Percentiles rank a stretch among this genome's conserved stretches.
phyloP scores from a whole-genome alignment of 345 rosid genomes.

The Citrus trifoliata region DNA sequence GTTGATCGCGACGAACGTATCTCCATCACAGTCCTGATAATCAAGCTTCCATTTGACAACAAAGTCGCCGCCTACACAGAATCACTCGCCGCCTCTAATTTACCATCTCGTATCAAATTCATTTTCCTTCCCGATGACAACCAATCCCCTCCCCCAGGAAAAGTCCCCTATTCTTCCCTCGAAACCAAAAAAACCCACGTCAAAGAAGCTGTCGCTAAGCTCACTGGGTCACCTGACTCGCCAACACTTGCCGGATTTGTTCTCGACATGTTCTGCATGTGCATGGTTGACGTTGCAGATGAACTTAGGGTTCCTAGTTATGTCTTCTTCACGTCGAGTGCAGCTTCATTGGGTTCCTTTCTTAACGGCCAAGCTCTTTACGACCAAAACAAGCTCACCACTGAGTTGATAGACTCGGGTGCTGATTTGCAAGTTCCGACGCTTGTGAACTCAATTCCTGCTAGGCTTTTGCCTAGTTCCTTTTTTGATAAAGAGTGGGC shows the following conservation, averaged over 20 bases:
- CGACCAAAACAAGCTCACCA: conserved; percentile 15
- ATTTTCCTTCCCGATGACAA: conserved; percentile 24
- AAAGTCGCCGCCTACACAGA: not conserved
- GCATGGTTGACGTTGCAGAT: conserved; percentile 47
- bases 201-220: conserved; percentile 21
- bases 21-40: conserved; percentile 46
- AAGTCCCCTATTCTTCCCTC: not conserved
- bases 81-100: conserved; percentile 19
- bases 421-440: conserved; percentile 28
- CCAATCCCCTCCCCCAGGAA: not conserved
- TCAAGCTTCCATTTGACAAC: conserved; percentile 14
- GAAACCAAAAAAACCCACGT: conserved; percentile 31
- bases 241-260: conserved; percentile 45
- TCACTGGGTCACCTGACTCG: conserved; percentile 13
- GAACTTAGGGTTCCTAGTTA: conserved; percentile 45
- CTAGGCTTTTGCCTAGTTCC: conserved; percentile 27
- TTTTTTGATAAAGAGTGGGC: not conserved
- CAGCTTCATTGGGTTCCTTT: conserved; percentile 31
- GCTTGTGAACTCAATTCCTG: conserved; percentile 32
- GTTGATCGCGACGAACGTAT: conserved; percentile 35
- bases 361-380: conserved; percentile 17
- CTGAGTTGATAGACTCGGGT: conserved; percentile 34
- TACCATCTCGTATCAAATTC: conserved; percentile 31
- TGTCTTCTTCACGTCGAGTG: conserved; percentile 42
- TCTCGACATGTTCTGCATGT: conserved; percentile 50